Evolutionary conservation across 2,329 filamentous ascomycete genomes (phyloP), one percentile per base, ranked within the genome.

Genomic region (Diplodia seriata): DNA sequence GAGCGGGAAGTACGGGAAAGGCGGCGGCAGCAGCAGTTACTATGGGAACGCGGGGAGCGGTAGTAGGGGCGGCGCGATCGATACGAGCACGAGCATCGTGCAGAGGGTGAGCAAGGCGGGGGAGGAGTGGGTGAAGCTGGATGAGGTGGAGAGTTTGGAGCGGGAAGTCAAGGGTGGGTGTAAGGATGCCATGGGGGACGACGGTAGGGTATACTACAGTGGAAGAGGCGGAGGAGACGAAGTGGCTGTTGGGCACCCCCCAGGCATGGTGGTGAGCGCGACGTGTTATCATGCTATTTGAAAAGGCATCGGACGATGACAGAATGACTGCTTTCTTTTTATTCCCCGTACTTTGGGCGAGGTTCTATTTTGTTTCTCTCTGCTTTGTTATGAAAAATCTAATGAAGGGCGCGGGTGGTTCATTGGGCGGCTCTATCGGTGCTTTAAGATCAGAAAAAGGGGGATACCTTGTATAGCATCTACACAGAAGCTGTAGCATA

Each of bases 81-180:
- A 53, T 11, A 36, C 55, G 8, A 67, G 47, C 66, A 62, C 53
- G 5, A 59, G 55, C 47, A 67, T 67, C 43, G 66, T 67, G 43
- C 66, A 67, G 55, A n/a, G 26, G 6, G 40, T 67, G 43, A 67
- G 66, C 47, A 66, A 66, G 53, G 64, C 64, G 0, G 40, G 57
- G 12, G 20, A 23, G 3, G 57, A 61, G 57, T 61, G 57, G 57
- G 51, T 66, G 7, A 38, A 40, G 64, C 26, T 66, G 31, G 59
- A 63, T 15, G 59, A 63, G 29, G 59, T 63, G 47, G 59, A 63
- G 5, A 51, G 59, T n/a, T 18, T 26, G n/a, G 59, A 63, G 59
- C 29, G 23, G 43, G 31, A 43, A 11, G 26, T 36, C 1, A 59
- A 43, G 36, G 36, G 15, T 5, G 33, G 20, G 51, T 15, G 51